A percentile compares a stretch with the other conserved stretches of the same genome.
Conservation (phyloP, 768 basidiomycete genomes). For the Leccinum sublutescens region DNA sequence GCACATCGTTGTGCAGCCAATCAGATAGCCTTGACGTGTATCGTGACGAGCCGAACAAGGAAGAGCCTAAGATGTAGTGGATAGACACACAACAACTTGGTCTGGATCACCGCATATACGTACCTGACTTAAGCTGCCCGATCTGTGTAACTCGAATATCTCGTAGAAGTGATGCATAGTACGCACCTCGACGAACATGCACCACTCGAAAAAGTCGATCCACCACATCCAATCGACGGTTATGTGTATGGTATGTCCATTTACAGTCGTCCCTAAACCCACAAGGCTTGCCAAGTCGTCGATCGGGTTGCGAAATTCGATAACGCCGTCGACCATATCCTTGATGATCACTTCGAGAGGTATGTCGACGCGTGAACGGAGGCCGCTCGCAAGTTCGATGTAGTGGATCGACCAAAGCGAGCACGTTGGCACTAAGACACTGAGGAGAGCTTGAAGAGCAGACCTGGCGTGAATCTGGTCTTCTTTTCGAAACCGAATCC, state of each 20-base stretch:
- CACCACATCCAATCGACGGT: slow-evolving; percentile 34
- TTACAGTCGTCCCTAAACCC: slow-evolving; percentile 29
- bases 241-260: slow-evolving; percentile 40
- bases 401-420: slow-evolving; percentile 46
- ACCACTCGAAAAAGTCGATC: slow-evolving; percentile 38
- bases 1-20: neutral
- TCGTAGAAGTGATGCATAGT: neutral
- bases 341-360: slow-evolving; percentile 37
- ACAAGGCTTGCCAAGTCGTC: slow-evolving; percentile 40
- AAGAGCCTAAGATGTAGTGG: neutral
- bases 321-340: slow-evolving; percentile 35
- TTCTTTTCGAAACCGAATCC: neutral
- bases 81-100: neutral
- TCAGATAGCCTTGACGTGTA: neutral
- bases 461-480: slow-evolving; percentile 15
- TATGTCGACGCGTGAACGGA: slow-evolving; percentile 28
- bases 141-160: slow-evolving; percentile 1
- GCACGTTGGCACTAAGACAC: slow-evolving; percentile 42
- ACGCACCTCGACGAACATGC: slow-evolving; percentile 24
- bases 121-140: slow-evolving; percentile 20
- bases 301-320: slow-evolving; percentile 45
- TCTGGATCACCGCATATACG: slow-evolving; percentile 15
- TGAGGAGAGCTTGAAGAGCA: slow-evolving; percentile 38
- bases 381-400: slow-evolving; percentile 27
- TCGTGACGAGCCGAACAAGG: neutral